phyloP scores from a whole-genome alignment of 2,329 filamentous ascomycete species.

The Ascochyta viciae-villosae region DNA sequence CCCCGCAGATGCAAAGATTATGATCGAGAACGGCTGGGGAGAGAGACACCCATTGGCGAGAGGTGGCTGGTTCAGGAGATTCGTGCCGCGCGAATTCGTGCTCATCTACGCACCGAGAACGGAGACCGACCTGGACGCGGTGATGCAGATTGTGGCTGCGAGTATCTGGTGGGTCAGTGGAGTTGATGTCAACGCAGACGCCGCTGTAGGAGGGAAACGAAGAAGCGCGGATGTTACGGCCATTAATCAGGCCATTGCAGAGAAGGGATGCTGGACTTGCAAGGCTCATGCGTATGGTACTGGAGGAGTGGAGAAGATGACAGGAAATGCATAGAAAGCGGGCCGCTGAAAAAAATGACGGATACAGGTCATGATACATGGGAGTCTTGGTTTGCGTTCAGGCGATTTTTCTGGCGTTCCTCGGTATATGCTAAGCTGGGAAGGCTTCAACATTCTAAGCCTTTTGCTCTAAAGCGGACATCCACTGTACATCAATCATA shows the following conservation, averaged over 20 bases:
- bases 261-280: constrained; percentile 36
- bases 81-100: constrained; percentile 76
- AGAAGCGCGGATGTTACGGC: constrained; percentile 34
- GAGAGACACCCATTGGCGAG: constrained; percentile 72
- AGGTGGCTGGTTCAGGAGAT: constrained; percentile 69
- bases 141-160: constrained; percentile 74
- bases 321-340: constrained; percentile 27
- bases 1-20: constrained; percentile 74
- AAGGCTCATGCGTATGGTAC: constrained; percentile 34
- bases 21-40: constrained; percentile 80
- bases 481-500: neutral
- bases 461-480: neutral
- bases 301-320: constrained; percentile 35
- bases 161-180: constrained; percentile 72
- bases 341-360: neutral
- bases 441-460: neutral
- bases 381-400: constrained; percentile 12
- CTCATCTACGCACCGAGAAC: constrained; percentile 83
- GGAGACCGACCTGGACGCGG: constrained; percentile 70
- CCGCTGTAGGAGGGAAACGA: constrained; percentile 20
- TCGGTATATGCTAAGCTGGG: neutral
- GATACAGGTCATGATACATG: neutral
- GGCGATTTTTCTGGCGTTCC: constrained; percentile 6
- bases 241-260: constrained; percentile 27
- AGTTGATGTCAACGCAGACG: constrained; percentile 38